Evolutionary conservation across 305 asterid species (phyloP).

Genomic region (Fraxinus baroniana): DNA sequence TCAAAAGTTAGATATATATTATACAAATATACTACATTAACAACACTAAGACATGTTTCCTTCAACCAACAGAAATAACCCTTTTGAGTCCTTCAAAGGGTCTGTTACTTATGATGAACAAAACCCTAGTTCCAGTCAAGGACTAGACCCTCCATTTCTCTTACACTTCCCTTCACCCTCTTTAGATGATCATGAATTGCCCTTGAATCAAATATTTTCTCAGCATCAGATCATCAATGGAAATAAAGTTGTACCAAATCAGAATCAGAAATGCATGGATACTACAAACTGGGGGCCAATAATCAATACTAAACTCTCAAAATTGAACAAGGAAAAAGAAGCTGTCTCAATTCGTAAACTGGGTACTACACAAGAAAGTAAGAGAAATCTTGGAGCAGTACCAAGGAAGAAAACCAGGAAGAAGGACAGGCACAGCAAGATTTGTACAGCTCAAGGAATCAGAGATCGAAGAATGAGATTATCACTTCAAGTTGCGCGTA

Average conservation of each 20-base stretch:
- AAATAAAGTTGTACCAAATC: not conserved
- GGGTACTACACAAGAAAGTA: not conserved
- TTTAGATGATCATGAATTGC: slow-evolving; percentile 41
- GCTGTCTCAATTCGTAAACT: not conserved
- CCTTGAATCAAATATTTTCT: slow-evolving; percentile 34
- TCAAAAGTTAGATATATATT: not conserved
- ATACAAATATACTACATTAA: slow-evolving; percentile 10
- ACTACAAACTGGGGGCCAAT: not conserved
- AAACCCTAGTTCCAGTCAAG: slow-evolving; percentile 32
- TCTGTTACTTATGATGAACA: slow-evolving; percentile 23
- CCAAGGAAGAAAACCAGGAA: slow-evolving; percentile 41
- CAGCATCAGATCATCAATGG: slow-evolving; percentile 15
- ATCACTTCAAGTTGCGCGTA: slow-evolving; percentile 51
- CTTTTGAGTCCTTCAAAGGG: slow-evolving; percentile 30
- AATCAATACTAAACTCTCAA: not conserved
- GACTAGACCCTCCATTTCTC: slow-evolving; percentile 27
- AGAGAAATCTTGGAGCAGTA: slow-evolving; percentile 20
- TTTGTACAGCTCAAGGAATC: slow-evolving; percentile 57
- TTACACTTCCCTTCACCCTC: slow-evolving; percentile 44
- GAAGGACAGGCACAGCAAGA: slow-evolving; percentile 64
- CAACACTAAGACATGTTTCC: slow-evolving; percentile 29
- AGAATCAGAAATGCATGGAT: not conserved
- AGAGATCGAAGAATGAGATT: slow-evolving; percentile 56
- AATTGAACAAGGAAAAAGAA: slow-evolving; percentile 9
- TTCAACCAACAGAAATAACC: slow-evolving; percentile 24